Evolutionary conservation across 2,329 filamentous ascomycete species (phyloP), one percentile per base, ranked within the genome.

Genomic region (Neonectria punicea): DNA sequence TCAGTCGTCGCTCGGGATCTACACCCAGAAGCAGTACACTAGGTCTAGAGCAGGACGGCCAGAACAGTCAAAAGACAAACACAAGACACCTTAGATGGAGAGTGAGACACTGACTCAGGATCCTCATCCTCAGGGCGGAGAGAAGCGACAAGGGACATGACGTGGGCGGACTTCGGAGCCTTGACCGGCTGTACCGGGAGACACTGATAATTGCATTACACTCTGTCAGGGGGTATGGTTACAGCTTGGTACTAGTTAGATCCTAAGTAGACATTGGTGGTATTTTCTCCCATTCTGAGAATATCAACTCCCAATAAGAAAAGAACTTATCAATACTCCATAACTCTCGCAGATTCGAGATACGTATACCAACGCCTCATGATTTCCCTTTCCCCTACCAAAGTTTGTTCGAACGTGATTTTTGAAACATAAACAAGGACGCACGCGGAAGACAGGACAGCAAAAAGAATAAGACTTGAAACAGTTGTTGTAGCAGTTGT

Each of bases 301-400:
- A 43, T 53, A 39, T 49, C 20, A 60, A 60, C 49, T 30, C 7
- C 50, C 34, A 18, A 47, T 14, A 47, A 44, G 22, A 44, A 58
- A 53, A 43, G 13, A 28, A 28, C 8, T 8, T 47, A 32, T 36
- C 9, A 36, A 28, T 32, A 32, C 20, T 32, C 25, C 7, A 3
- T n/a, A 6, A 9, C 28, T 50, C 28, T 20, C n/a, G 13, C 20
- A 49, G 22, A 20, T 32, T 56, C 2, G 22, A 56, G 53, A 55
- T 36, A 13, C 25, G 36, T 57, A 36, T 44, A 53, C 44, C 53
- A 36, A 25, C 32, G 58, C 58, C 58, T 61, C n/a, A 30, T 49
- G 7, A 10, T 34, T 34, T 34, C 11, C 18, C n/a, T 8, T 51
- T 20, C n/a, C 14, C 39, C 22, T 39, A 4, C 28, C 43, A 18